Evolutionary conservation across 1,284 basidiomycete species (phyloP), one percentile per base, ranked within the genome.

Genomic region (Cryptococcus depauperatus): DNA sequence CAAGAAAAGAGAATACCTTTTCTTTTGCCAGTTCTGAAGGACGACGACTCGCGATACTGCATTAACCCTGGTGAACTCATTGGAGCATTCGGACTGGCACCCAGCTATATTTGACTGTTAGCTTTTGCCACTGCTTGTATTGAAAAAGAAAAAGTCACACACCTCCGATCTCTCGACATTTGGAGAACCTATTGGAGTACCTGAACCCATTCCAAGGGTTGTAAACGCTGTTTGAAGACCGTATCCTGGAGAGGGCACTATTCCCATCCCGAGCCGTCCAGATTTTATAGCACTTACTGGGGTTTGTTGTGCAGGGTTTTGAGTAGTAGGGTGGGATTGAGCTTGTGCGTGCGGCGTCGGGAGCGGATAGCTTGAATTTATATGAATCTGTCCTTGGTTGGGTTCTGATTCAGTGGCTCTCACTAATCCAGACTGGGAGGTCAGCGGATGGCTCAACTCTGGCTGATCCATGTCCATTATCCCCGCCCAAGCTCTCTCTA

Each of bases 401-500:
- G 52, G 51, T 38, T 57, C 54, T 3, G 57, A 52, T 2, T 50
- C 53, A 22, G 38, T 41, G 22, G 18, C 27, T 25, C 30, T 37
- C 10, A 14, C 29, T 16, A 11, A 30, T 30, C 29, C 29, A 30
- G 4, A 11, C 7, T 21, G n/a, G 4, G 46, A 43, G 3, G 38
- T 35, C 46, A 47, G 47, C 30, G 50, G 28, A 35, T 28, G 25
- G 10, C 50, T 52, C 4, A 46, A 50, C 11, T 41, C 46, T 0
- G 63, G 63, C 8, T 65, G 46, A 44, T 69, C 66, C 55, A 69
- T 62, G 37, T 69, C 66, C 66, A 69, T 69, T 6, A 61, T 59
- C 25, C 62, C 62, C 16, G 65, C 66, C 29, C 67, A 69, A 1
- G 64, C 66, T 11, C 54, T 45, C 47, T 66, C 66, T 47, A 69